phyloP scores from a whole-genome alignment of 2,329 filamentous ascomycete genomes.

The Fusarium sp. region DNA sequence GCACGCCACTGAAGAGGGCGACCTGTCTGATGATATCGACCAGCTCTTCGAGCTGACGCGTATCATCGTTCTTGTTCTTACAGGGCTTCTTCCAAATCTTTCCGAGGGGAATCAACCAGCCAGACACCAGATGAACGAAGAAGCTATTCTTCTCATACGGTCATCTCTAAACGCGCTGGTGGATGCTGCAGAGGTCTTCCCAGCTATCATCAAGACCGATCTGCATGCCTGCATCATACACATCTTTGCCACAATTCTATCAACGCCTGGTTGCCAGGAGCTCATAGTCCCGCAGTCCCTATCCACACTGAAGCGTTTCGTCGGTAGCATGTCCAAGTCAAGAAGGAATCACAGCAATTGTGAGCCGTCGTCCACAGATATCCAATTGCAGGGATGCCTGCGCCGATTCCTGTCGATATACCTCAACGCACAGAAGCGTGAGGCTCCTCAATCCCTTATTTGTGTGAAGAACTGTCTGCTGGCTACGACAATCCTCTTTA shows the following conservation, averaged over 20 bases:
- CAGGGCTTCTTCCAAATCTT: conserved; percentile 86
- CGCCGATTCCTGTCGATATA: conserved; percentile 86
- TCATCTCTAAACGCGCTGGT: conserved; percentile 88
- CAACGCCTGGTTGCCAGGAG: conserved; percentile 85
- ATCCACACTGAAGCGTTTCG: conserved; percentile 91
- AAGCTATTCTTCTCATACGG: conserved; percentile 83
- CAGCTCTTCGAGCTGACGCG: conserved; percentile 96
- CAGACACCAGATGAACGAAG: conserved; percentile 85
- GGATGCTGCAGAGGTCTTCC: conserved; percentile 95
- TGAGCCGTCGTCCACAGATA: conserved; percentile 64
- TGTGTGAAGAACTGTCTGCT: conserved; percentile 95
- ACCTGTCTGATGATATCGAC: conserved; percentile 95
- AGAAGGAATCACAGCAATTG: conserved; percentile 53
- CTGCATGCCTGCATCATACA: conserved; percentile 96
- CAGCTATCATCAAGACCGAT: conserved; percentile 94
- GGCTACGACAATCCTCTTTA: conserved; percentile 89
- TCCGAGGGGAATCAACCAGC: conserved; percentile 73
- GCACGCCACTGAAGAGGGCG: conserved; percentile 69
- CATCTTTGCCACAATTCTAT: conserved; percentile 93
- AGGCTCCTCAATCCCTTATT: conserved; percentile 78
- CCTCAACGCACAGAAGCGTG: conserved; percentile 78
- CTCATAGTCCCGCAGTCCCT: conserved; percentile 90
- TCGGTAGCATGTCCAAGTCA: conserved; percentile 75
- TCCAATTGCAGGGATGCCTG: conserved; percentile 84
- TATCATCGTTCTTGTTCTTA: conserved; percentile 93